A percentile compares a stretch with the other conserved stretches of the same genome.
Conservation (phyloP, 202 grass and related monocot genomes). For the Hordeum pubiflorum region DNA sequence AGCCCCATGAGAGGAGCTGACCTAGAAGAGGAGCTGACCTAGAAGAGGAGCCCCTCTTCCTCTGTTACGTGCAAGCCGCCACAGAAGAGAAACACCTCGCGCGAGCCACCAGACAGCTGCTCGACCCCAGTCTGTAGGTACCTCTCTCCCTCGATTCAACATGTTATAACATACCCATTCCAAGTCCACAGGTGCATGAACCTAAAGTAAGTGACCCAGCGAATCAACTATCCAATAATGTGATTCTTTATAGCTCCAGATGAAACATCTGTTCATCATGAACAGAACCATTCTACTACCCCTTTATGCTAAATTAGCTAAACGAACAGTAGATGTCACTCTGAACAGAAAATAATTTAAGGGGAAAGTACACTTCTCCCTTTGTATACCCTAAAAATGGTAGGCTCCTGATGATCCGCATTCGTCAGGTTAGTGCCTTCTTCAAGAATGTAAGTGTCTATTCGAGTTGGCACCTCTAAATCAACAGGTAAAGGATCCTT, state of each 20-base stretch:
- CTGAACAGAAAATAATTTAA: background rate
- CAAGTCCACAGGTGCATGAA: slow-evolving; percentile 4
- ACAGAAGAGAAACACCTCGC: no score
- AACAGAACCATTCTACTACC: background rate
- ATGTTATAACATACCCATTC: background rate
- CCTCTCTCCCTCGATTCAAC: no score
- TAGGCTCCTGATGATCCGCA: slow-evolving; percentile 22
- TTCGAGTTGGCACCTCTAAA: slow-evolving; percentile 13
- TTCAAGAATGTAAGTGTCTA: slow-evolving; percentile 27
- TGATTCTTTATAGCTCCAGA: background rate
- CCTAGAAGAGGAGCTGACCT: no score
- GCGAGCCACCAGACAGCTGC: no score
- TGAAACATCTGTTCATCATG: background rate
- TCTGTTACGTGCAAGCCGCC: no score
- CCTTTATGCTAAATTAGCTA: background rate
- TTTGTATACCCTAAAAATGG: slow-evolving; percentile 30
- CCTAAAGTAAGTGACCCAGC: background rate
- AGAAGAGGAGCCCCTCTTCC: no score
- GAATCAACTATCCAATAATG: background rate
- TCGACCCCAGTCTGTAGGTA: no score
- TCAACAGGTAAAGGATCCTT: slow-evolving; percentile 32
- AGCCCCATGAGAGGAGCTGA: no score
- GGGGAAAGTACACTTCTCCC: background rate
- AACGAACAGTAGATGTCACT: background rate
- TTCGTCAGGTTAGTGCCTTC: slow-evolving; percentile 42